phyloP scores from a whole-genome alignment of 2,329 filamentous ascomycete species.

The Beauveria brongniartii region DNA sequence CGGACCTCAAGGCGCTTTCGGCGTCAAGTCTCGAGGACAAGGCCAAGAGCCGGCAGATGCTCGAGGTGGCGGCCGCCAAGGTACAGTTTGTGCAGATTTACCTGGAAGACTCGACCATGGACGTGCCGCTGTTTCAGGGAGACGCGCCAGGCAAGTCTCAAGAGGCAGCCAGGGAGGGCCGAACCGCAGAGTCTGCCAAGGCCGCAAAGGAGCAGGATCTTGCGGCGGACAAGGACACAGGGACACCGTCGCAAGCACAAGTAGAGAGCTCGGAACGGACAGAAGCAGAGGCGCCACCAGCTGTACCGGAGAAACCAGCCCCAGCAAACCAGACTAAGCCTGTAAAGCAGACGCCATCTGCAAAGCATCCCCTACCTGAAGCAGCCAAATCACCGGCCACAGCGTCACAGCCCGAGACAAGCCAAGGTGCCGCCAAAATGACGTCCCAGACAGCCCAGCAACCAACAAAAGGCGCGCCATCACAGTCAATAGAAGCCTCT shows the following conservation, averaged over 20 bases:
- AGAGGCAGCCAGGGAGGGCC: background rate
- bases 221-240: background rate
- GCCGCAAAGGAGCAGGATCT: background rate
- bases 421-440: no score
- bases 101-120: constrained; percentile 49
- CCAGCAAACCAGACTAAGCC: background rate
- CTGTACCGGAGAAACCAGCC: background rate
- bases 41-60: constrained; percentile 40
- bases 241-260: background rate
- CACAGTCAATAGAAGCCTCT: background rate
- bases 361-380: background rate
- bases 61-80: constrained; percentile 54
- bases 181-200: background rate
- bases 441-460: background rate
- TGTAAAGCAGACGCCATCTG: background rate
- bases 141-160: background rate
- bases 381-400: background rate
- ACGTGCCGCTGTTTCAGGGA: constrained; percentile 27
- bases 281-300: background rate
- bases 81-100: constrained; percentile 57
- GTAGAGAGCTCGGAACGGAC: background rate
- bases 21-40: constrained; percentile 40
- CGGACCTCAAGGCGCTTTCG: constrained; percentile 54
- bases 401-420: background rate
- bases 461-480: background rate